phyloP scores from a whole-genome alignment of 2,329 filamentous ascomycete species.

The Juglanconis sp. region DNA sequence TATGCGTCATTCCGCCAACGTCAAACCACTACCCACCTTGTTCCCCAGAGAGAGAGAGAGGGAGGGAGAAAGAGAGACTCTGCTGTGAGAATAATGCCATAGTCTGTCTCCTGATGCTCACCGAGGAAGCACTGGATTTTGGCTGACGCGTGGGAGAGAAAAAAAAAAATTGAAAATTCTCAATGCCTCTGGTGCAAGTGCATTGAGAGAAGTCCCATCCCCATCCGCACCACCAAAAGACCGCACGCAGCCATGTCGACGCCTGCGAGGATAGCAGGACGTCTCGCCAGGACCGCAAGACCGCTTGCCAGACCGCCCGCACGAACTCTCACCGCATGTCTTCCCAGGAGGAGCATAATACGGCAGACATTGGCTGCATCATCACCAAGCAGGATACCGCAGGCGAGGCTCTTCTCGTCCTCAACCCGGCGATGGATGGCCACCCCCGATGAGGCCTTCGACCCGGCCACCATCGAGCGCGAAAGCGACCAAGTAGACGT shows the following conservation, averaged over 20 bases:
- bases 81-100: constrained; percentile 1
- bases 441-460: constrained; percentile 54
- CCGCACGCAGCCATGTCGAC: constrained; percentile 23
- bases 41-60: too few relatives aligned
- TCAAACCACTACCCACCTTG: not conserved
- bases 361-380: constrained; percentile 9
- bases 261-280: constrained; percentile 25
- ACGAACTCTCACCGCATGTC: constrained; percentile 1
- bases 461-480: constrained; percentile 69
- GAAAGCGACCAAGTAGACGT: constrained; percentile 95
- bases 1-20: not conserved
- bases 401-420: constrained; percentile 22
- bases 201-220: not conserved
- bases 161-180: not conserved
- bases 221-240: not conserved
- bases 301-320: constrained; percentile 2
- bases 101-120: constrained; percentile 6
- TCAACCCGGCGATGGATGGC: constrained; percentile 27
- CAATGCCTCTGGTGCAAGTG: not conserved
- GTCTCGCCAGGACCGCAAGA: constrained; percentile 23
- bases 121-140: not conserved
- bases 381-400: constrained; percentile 7
- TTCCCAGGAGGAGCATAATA: constrained; percentile 7
- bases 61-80: too few relatives aligned
- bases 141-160: not conserved